Base-by-base conservation (phyloP, 2,329 filamentous ascomycete genomes). In the Fusarium sp. region DNA sequence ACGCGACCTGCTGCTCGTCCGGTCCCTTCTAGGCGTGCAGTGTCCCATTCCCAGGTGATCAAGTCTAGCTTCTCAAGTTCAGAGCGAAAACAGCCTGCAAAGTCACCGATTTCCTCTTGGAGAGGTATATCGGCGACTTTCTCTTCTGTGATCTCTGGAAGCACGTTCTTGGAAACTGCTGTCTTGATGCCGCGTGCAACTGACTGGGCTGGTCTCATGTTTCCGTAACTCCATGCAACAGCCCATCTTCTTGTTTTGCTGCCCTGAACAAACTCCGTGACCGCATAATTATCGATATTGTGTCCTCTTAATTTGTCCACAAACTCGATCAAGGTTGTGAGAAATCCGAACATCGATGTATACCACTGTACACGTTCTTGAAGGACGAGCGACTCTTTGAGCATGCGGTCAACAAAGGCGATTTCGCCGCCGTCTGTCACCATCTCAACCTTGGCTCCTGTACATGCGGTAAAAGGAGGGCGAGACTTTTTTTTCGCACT, bases 311-410 rank as follows among this genome's bases (percentile, higher is more conserved):
- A 85, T 58, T 87, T 86, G 11, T 91, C 86, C 0, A 98, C 83
- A 1, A 92, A 82, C 2, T 86, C 84, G 2, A 92, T 86, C 7
- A 94, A 85, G 74, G 92, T 95, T 0, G 88, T 87, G 36, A 94
- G 85, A 78, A 97, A 97, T 0, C 96, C 95, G 1, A 98, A 85
- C 94, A 98, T 97, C 61, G 91, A 91, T 2, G 93, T 96, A 81
- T 96, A 98, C 96, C 96, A 99, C 69, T 90, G 89, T 1, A 97
- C 90, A 15, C 87, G 86, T 1, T 88, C 85, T 24, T 85, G 84
- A 4, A 94, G 83, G 0, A 80, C 68, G 0, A 93, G 81, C 39
- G 92, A 94, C 80, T 97, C 93, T 2, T 88, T 83, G 9, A 97
- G 85, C 72, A 98, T 92, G 11, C 90, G 87, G 2, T 85, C 83